Base-by-base conservation (phyloP, 352 stramenopile genomes). In the Pythium apleroticum region DNA sequence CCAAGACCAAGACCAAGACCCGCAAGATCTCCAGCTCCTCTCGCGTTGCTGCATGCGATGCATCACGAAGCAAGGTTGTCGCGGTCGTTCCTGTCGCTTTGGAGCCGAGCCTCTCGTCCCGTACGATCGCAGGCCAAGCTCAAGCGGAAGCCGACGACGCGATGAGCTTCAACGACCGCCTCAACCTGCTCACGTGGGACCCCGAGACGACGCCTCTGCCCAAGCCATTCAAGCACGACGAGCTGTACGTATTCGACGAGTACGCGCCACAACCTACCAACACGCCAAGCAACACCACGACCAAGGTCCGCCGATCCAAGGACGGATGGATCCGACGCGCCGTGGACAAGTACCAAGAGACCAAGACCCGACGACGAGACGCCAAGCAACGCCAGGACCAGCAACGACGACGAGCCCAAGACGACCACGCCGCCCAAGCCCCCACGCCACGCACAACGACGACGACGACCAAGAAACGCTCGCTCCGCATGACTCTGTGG, bases 141-240 rank as follows among this genome's bases (percentile, higher is more conserved):
- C 25, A 55, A 17, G 33, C 25, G 33, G 28, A 57, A 11, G 54
- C 63, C 10, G 33, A 57, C 31, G 12, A 22, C 14, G 33, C 14
- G 3, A 48, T 77, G 60, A 77, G 67, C 67, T 77, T 75, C 67
- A 77, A 77, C 52, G 71, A 77, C 49, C 71, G 68, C 24, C 61
- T 77, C 22, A 74, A 77, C 54, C 64, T 74, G 60, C 62, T 77
- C 49, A 75, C 57, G 45, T 77, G 71, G 71, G 71, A 77, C 31
- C 71, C 71, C 1, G 71, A 74, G 48, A 65, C 53, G 19, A 68
- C 63, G 17, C 63, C 63, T 14, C 48, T 69, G 35, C 69, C 61
- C 28, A 72, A 63, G 20, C 71, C 59, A 37, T 55, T 60, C 56
- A 66, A 72, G 63, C 62, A 64, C 37, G 53, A 70, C 15, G 59